phyloP scores from a whole-genome alignment of 352 stramenopile genomes.

The Halophytophthora batemanensis region DNA sequence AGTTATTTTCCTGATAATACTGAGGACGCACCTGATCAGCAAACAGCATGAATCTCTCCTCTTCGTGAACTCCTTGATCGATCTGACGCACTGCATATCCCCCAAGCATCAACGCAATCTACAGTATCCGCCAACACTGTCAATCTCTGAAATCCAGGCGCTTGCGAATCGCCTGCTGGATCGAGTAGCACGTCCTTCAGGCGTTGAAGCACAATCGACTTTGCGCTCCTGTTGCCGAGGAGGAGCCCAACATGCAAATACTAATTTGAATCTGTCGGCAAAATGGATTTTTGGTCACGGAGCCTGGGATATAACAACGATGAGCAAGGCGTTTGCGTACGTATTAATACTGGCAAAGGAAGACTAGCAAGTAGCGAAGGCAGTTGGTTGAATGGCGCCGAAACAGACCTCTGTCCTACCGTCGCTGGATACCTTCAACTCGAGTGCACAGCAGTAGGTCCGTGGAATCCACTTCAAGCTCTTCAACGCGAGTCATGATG shows the following conservation, averaged over 20 bases:
- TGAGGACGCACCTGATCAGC: no score
- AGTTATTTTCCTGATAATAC: no score
- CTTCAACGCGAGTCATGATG: slow-evolving; percentile 14
- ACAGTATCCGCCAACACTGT: no score
- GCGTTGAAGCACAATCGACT: no score
- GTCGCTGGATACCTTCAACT: slow-evolving; percentile 12
- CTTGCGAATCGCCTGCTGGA: no score
- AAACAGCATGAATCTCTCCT: no score
- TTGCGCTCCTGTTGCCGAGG: slow-evolving; percentile 9
- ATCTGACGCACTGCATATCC: no score
- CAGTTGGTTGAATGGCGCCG: neutral
- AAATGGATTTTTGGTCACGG: slow-evolving; percentile 18
- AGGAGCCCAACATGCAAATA: slow-evolving; percentile 8
- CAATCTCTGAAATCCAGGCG: no score
- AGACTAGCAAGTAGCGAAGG: slow-evolving; percentile 18
- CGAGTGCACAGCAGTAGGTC: slow-evolving; percentile 6
- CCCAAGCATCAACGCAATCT: no score
- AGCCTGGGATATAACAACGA: slow-evolving; percentile 13
- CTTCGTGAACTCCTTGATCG: no score
- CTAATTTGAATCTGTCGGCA: no score
- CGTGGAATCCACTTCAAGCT: slow-evolving; percentile 6
- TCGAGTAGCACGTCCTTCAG: no score
- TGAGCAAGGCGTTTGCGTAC: slow-evolving; percentile 19
- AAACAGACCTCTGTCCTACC: slow-evolving; percentile 6
- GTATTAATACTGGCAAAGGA: slow-evolving; percentile 17